These are phyloP conservation scores for Pseudogymnoascus sp. DNA, from an alignment of 2,329 filamentous ascomycete genomes.

Conservation along the genomic window DNA sequence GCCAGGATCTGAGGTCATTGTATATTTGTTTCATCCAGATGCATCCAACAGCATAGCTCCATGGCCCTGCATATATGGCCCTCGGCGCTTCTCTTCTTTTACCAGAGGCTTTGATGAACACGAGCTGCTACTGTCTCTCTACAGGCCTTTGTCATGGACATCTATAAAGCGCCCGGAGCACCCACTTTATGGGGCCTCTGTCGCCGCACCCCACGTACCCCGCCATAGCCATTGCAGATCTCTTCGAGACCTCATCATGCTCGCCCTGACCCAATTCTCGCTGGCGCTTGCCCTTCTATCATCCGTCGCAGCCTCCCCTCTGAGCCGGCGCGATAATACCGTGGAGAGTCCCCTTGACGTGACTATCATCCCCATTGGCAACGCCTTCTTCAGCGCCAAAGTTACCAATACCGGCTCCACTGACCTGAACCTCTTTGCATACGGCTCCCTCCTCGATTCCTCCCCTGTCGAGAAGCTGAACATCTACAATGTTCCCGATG, in stretches of 20 bases:
- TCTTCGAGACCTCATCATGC: conserved; percentile 18
- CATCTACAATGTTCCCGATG: conserved; percentile 21
- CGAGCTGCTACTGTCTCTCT: neutral
- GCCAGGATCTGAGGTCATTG: neutral
- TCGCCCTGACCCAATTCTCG: conserved; percentile 21
- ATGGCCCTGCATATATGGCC: neutral
- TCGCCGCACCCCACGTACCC: neutral
- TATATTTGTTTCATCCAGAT: neutral
- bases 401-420: conserved; percentile 33
- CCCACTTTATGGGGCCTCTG: neutral
- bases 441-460: conserved; percentile 33
- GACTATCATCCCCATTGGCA: conserved; percentile 24
- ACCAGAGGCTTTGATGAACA: neutral
- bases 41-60: neutral
- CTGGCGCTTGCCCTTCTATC: conserved; percentile 12
- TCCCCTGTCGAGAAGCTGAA: conserved; percentile 34
- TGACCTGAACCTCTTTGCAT: conserved; percentile 32
- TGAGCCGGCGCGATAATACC: conserved; percentile 25
- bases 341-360: conserved; percentile 19
- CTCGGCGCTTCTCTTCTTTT: neutral
- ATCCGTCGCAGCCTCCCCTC: conserved; percentile 17
- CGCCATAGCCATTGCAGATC: conserved; percentile 16
- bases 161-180: neutral
- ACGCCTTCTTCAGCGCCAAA: conserved; percentile 32
- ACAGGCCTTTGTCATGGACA: neutral